These are phyloP conservation scores for Fraxinus greggii DNA, from an alignment of 305 asterid genomes.

Conservation along the genomic window DNA sequence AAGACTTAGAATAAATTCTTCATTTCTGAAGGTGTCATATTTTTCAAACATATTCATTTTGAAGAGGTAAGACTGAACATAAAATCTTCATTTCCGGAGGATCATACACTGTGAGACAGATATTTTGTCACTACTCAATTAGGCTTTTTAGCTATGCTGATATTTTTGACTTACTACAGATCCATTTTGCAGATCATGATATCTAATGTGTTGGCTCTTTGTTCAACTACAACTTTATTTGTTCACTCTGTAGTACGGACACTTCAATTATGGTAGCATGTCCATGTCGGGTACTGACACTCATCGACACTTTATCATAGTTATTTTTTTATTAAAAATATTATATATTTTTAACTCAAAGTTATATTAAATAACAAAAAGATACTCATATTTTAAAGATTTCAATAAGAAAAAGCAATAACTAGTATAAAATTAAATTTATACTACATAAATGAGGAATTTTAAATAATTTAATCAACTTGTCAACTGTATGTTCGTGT, in stretches of 20 bases:
- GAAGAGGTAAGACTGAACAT: neutral
- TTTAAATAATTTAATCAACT: too few species aligned
- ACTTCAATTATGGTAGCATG: too few species aligned
- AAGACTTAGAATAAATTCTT: slow-evolving; percentile 13
- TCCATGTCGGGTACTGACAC: too few species aligned
- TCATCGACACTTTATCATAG: too few species aligned
- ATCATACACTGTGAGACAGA: neutral
- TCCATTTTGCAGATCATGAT: neutral
- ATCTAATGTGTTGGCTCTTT: neutral
- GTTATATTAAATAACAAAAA: too few species aligned
- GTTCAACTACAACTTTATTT: neutral
- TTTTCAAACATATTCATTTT: neutral
- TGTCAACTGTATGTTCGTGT: too few species aligned
- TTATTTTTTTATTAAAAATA: too few species aligned
- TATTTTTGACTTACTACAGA: neutral
- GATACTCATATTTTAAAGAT: too few species aligned
- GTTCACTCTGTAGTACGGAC: neutral
- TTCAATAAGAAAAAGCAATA: too few species aligned
- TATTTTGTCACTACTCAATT: neutral
- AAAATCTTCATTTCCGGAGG: neutral
- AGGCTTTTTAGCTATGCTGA: neutral
- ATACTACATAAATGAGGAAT: too few species aligned
- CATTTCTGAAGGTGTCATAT: neutral
- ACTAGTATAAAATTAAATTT: too few species aligned
- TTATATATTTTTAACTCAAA: too few species aligned